Evolutionary conservation across 169 alveolate genomes (phyloP), one percentile per base, ranked within the genome.

Genomic region (Eimeria necatrix): DNA sequence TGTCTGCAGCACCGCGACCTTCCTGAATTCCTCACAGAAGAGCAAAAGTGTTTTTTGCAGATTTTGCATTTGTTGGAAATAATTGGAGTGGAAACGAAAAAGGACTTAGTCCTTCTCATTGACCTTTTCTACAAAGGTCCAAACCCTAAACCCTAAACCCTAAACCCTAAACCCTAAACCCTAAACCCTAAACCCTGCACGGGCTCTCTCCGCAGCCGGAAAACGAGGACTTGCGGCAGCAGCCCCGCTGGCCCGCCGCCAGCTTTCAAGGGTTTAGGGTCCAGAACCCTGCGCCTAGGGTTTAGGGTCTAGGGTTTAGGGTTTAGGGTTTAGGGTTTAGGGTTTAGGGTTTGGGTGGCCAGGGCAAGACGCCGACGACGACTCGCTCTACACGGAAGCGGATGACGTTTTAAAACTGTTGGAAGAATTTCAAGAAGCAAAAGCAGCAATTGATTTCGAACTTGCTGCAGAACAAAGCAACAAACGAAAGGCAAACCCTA

Each of bases 341-440:
- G 78, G 78, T 48, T 74, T 74, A n/a, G 52, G 85, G 85, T 74
- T 8, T 74, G 41, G n/a, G 85, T 48, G 49, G 22, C 93, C 86
- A 88, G 94, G 96, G 4, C 96, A 94, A 51, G 96, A 94, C 78
- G 88, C 83, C 22, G 96, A 94, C 73, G 96, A 94, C 73, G 96
- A 94, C 51, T 80, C 96, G 32, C 94, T 89, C 48, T 71, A 78
- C 64, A 88, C 85, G 8, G 96, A 94, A n/a, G 93, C 96, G 0
- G 96, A 94, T 74, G 96, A 94, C 85, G 95, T 94, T 10, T 74
- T 94, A 14, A 59, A 64, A 14, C 41, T 87, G 4, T 80, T 94
- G 18, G 73, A 71, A 60, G 96, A 87, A 20, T 94, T 94, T 64
- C 61, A 76, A 24, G 89, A 68, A 48, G 96, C 83, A n/a, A 94